Evolutionary conservation across 305 asterid genomes (phyloP).

Genomic region (Solanum chacoense): DNA sequence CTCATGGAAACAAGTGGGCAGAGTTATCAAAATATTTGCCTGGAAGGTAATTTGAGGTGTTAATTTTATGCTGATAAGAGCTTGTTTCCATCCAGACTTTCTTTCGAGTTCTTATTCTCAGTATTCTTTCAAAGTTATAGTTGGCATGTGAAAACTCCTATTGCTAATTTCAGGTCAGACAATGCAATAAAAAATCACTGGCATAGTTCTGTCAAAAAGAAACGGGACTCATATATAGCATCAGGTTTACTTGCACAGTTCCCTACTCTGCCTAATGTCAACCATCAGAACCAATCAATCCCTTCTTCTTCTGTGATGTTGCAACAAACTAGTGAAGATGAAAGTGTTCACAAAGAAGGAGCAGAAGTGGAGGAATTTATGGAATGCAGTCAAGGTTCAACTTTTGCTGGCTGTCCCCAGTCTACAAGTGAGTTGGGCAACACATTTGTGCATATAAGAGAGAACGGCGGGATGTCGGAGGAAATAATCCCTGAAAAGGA

Average conservation of each 20-base stretch:
- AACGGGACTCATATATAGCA: slow-evolving; percentile 73
- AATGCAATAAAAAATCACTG: slow-evolving; percentile 96
- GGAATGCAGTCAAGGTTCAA: slow-evolving; percentile 79
- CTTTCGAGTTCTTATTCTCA: neutral
- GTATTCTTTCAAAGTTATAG: neutral
- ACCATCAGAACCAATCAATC: slow-evolving; percentile 33
- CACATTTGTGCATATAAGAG: slow-evolving; percentile 18
- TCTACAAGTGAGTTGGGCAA: slow-evolving; percentile 29
- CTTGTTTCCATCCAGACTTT: neutral
- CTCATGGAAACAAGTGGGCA: slow-evolving; percentile 81
- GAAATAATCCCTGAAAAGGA: slow-evolving; percentile 15
- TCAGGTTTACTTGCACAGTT: slow-evolving; percentile 81
- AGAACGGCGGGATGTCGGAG: slow-evolving; percentile 31
- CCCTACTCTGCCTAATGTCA: slow-evolving; percentile 50
- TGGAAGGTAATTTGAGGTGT: slow-evolving; percentile 57
- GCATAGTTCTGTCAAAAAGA: slow-evolving; percentile 80
- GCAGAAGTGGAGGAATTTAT: slow-evolving; percentile 62
- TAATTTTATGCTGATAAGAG: neutral
- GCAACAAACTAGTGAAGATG: slow-evolving; percentile 73
- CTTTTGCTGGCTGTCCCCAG: slow-evolving; percentile 36
- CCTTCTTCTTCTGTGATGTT: slow-evolving; percentile 53
- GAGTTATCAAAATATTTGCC: slow-evolving; percentile 93
- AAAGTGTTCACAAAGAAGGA: slow-evolving; percentile 42
- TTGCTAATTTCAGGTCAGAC: slow-evolving; percentile 37
- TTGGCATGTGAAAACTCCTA: neutral